These are phyloP conservation scores for Prunus dulcis DNA, from an alignment of 306 rosid genomes.

Conservation along the genomic window DNA sequence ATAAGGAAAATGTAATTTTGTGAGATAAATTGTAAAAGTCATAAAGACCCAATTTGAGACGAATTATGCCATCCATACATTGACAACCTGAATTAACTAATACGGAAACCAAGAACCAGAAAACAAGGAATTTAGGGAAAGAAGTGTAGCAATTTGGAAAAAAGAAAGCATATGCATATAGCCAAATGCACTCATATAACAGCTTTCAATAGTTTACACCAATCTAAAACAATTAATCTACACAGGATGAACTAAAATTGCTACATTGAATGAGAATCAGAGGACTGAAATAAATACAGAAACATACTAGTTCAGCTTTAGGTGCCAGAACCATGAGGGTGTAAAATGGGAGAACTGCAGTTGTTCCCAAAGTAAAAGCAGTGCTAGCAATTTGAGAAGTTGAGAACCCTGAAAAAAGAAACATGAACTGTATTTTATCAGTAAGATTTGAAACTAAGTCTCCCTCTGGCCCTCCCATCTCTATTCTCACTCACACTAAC, in stretches of 20 bases:
- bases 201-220: neutral
- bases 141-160: neutral
- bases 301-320: conserved; percentile 66
- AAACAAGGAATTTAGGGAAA: neutral
- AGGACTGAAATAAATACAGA: neutral
- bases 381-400: conserved; percentile 67
- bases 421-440: neutral
- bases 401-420: conserved; percentile 51
- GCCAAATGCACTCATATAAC: neutral
- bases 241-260: neutral
- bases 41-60: neutral
- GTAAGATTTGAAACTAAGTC: neutral
- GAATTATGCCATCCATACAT: neutral
- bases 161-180: neutral
- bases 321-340: conserved; percentile 95
- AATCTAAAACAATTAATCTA: neutral
- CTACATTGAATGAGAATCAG: neutral
- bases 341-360: conserved; percentile 90
- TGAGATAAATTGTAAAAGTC: neutral
- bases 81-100: neutral
- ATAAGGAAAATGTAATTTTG: neutral
- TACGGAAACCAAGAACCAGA: neutral
- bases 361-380: conserved; percentile 79
- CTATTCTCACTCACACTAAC: neutral
- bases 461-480: neutral